Evolutionary conservation across 371 early-diverging fungal genomes (phyloP).

Genomic region (Haplosporangium sp.): DNA sequence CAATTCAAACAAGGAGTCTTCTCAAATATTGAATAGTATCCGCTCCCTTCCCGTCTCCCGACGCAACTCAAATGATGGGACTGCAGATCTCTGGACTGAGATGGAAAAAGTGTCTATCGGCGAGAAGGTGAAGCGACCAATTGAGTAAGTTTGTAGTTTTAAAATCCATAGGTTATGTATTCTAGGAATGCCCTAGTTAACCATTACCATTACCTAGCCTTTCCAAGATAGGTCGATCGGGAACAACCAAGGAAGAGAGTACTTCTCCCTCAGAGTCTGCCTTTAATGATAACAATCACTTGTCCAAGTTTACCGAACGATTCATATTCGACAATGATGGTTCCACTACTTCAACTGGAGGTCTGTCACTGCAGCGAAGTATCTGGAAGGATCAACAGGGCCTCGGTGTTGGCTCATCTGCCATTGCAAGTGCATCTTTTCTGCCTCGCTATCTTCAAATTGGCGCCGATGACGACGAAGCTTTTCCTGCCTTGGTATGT

Average conservation of each 20-base stretch:
- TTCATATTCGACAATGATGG: conserved; percentile 48
- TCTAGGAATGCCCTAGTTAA: too few species aligned
- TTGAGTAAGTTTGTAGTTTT: conserved; percentile 27
- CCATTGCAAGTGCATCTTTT: conserved; percentile 45
- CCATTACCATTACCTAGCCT: conserved; percentile 5
- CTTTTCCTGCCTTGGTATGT: conserved; percentile 53
- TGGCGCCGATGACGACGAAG: conserved; percentile 54
- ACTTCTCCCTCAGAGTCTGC: conserved; percentile 42
- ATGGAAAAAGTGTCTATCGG: conserved; percentile 58
- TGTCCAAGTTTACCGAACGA: conserved; percentile 42
- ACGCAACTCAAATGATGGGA: conserved; percentile 64
- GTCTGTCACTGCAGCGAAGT: conserved; percentile 35
- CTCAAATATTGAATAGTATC: conserved; percentile 25
- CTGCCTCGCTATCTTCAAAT: conserved; percentile 57
- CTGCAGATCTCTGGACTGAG: conserved; percentile 59
- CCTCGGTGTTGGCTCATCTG: conserved; percentile 33
- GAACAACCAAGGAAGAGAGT: conserved; percentile 17
- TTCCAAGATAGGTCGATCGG: conserved; percentile 43
- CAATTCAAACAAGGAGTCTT: conserved; percentile 14
- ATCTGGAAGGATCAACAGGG: conserved; percentile 51
- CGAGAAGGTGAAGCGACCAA: conserved; percentile 32
- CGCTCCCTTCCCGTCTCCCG: conserved; percentile 57
- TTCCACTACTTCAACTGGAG: conserved; percentile 17
- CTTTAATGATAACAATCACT: conserved; percentile 37
- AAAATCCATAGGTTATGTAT: too few species aligned